Evolutionary conservation across 208 protist species (phyloP), one percentile per base, ranked within the genome.

Genomic region (Trypanosomatidae sp.): DNA sequence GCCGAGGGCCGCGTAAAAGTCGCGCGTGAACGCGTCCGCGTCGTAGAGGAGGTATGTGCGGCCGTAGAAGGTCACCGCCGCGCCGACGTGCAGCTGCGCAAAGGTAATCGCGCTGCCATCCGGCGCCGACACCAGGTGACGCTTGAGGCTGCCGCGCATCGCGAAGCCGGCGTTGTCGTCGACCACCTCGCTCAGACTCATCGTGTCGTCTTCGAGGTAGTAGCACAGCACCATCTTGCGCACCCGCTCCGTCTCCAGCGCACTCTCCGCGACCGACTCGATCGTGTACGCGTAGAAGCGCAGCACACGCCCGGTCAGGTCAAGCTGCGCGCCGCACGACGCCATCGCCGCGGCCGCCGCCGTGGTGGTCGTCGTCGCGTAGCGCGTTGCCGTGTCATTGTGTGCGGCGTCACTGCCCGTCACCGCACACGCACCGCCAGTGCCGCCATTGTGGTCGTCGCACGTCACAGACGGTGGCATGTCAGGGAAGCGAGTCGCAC

Each of bases 181-280:
- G 27, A 62, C 33, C 13, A 85, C 75, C 72, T 99, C 96, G 27
- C 68, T 64, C 43, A 98, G 77, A 48, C 90, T 89, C 64, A 98
- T 95, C 35, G 96, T 97, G 66, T 94, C 92, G 60, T 98, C 96
- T 48, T 96, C 92, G 2, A 98, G 74, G 56, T 88, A 98, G 45
- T 90, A 96, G 38, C 88, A 73, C 26, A 99, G 64, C 7, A 77
- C 54, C 50, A 92, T 65, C 35, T 84, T 83, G 20, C 94, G 83
- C 27, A 98, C 58, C 16, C 96, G 84, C 43, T 78, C 75, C 47
- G 62, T 69, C 71, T 99, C 97, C 2, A 68, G 19, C 6, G 69
- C 65, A 20, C 79, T 94, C 71, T 98, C 96, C 32, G 87, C 59
- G n/a, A 99, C 94, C 0, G 60, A 56, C 63, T 98, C 95, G 15